Base-by-base conservation (phyloP, 441 rosid genomes). In the Gossypium trilobum region DNA sequence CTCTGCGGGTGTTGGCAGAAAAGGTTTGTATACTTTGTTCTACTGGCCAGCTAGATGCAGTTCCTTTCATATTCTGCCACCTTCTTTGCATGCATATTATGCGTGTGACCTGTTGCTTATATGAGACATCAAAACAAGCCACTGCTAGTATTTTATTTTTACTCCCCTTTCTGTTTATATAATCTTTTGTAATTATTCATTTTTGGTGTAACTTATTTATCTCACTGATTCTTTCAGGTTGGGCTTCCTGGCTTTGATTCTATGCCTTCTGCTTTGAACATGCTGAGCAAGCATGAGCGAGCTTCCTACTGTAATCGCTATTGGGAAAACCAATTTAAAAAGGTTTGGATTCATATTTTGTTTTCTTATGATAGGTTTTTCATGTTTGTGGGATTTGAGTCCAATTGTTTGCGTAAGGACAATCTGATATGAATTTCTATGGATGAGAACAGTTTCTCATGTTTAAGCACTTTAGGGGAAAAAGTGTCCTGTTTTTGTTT, bases 181-280 rank as follows among this genome's bases (percentile, higher is more conserved):
- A 17, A 29, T 55, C 25, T n/a, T 20, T 50, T 56, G 10, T 14
- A 22, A 74, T 65, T 75, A 44, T 63, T 57, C 76, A 46, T 67
- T 74, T 63, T 65, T 22, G 51, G 7, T 23, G 56, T 57, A 68
- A 71, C 68, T 79, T 74, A 74, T 63, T 65, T 75, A 36, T 80
- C 71, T 73, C 71, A 57, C 77, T 75, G 14, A 52, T 82, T 60
- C 82, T 79, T 79, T 74, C 90, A 95, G 99, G 90, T 95, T 85
- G 99, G 99, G 65, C 97, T 95, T 84, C 99, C 99, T 80, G 99
- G 98, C 77, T 95, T 95, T 86, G 97, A 95, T 85, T 91, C 97
- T 73, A 89, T 95, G 97, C 93, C 98, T 80, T 89, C 91, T 83
- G 89, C 98, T 54, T 79, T 95, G 79, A 83, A 91, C 75, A 81